Evolutionary conservation across 306 rosid genomes (phyloP).

Genomic region (Geum urbanum): DNA sequence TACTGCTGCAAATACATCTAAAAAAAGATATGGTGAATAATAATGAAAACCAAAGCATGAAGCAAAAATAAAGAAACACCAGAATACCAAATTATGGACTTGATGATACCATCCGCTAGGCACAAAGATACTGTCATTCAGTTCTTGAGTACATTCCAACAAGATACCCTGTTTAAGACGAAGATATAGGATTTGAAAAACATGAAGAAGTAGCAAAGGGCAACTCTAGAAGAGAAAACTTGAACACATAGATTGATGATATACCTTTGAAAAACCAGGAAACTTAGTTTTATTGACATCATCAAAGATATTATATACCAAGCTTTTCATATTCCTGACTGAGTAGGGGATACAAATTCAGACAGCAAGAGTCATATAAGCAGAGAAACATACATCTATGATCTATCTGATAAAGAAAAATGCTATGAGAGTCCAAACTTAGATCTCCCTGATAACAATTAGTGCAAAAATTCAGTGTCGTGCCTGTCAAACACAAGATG

Average conservation of each 20-base stretch:
- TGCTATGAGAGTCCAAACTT: not conserved
- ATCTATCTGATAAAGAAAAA: not conserved
- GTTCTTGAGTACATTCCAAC: constrained; percentile 88
- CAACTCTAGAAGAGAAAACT: constrained; percentile 9
- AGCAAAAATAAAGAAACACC: not conserved
- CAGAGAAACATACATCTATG: not conserved
- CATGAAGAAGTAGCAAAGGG: constrained; percentile 22
- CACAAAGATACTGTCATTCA: constrained; percentile 84
- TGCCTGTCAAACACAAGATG: constrained; percentile 86
- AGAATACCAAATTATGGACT: constrained; percentile 80
- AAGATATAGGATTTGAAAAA: constrained; percentile 12
- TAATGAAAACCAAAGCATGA: constrained; percentile 8
- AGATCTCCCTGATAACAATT: not conserved
- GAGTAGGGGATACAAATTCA: not conserved
- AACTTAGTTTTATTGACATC: constrained; percentile 55
- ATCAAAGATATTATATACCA: constrained; percentile 71
- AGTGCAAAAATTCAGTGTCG: constrained; percentile 25
- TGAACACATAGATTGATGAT: constrained; percentile 26
- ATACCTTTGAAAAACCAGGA: constrained; percentile 78
- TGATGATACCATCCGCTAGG: constrained; percentile 99
- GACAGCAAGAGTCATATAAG: not conserved
- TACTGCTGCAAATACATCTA: not conserved
- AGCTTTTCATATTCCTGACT: constrained; percentile 63
- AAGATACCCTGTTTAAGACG: constrained; percentile 57
- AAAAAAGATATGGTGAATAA: not conserved